phyloP scores from a whole-genome alignment of 2,329 filamentous ascomycete genomes.

The Thelonectria rubi region DNA sequence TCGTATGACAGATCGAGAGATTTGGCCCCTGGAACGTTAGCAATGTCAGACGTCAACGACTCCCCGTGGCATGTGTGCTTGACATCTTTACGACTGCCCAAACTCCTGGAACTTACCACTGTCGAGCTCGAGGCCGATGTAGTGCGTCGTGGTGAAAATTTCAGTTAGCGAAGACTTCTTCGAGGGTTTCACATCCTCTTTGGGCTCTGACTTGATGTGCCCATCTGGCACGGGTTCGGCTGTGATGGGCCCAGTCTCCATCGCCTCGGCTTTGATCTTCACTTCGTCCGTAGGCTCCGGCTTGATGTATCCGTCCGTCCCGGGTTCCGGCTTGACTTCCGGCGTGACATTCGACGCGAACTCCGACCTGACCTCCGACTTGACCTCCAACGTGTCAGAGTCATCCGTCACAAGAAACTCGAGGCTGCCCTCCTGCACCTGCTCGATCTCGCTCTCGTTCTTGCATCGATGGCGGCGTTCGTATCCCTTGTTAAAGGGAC shows the following conservation, averaged over 20 bases:
- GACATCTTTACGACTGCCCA: neutral
- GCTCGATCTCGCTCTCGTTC: constrained; percentile 59
- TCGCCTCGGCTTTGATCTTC: constrained; percentile 54
- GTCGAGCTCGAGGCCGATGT: constrained; percentile 85
- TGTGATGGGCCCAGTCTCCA: constrained; percentile 30
- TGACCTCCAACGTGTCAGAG: constrained; percentile 46
- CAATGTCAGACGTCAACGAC: constrained; percentile 16
- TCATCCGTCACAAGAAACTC: constrained; percentile 53
- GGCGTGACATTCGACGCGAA: constrained; percentile 27
- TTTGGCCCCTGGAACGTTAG: constrained; percentile 66
- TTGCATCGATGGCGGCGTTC: constrained; percentile 80
- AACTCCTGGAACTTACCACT: constrained; percentile 65
- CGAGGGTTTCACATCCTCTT: constrained; percentile 18
- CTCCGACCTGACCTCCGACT: constrained; percentile 36
- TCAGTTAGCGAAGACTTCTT: constrained; percentile 44
- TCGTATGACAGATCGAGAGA: constrained; percentile 81
- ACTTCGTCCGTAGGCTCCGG: constrained; percentile 48
- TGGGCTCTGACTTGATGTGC: constrained; percentile 49
- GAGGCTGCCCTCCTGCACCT: constrained; percentile 64
- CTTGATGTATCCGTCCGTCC: constrained; percentile 53
- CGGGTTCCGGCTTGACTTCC: constrained; percentile 52
- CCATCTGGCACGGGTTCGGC: constrained; percentile 6
- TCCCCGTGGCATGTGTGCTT: neutral
- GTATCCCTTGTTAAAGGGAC: constrained; percentile 93
- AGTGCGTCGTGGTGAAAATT: constrained; percentile 91